Percentiles rank a stretch among this genome's conserved stretches.
Evolutionary conservation across 805 yeast genomes (phyloP).

Genomic region (Kregervanrija delftensis): DNA sequence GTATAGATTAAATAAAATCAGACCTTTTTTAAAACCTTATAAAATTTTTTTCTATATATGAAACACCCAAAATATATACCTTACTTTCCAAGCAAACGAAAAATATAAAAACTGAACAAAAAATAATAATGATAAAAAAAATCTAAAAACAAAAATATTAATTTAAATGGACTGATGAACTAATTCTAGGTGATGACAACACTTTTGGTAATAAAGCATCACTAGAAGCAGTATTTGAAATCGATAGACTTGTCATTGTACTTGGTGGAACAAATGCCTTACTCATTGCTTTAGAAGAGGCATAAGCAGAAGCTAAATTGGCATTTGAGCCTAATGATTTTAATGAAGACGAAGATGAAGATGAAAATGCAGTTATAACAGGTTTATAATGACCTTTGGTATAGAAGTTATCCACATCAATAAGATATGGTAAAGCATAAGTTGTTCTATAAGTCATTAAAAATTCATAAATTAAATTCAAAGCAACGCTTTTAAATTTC

Average conservation of each 20-base stretch:
- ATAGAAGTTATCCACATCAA: conserved; percentile 26
- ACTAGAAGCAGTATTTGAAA: no score
- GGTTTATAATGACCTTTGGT: conserved; percentile 24
- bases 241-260: no score
- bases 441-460: conserved; percentile 26
- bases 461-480: conserved; percentile 27
- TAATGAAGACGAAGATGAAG: conserved; percentile 8
- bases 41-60: no score
- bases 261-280: no score
- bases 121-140: background rate
- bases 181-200: conserved; percentile 10
- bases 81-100: background rate
- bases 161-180: no score
- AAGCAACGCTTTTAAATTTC: conserved; percentile 15
- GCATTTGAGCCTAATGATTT: no score
- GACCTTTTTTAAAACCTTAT: no score
- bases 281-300: no score
- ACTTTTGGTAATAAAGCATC: conserved; percentile 6
- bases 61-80: no score
- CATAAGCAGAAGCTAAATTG: no score
- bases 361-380: conserved; percentile 11
- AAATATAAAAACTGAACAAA: background rate
- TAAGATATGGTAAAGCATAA: conserved; percentile 27
- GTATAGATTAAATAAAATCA: no score
- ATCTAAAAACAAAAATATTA: no score